A percentile compares a stretch with the other conserved stretches of the same genome.
phyloP scores from a whole-genome alignment of 192 early-diverging fungal genomes.

The Irineochytrium annulatum region DNA sequence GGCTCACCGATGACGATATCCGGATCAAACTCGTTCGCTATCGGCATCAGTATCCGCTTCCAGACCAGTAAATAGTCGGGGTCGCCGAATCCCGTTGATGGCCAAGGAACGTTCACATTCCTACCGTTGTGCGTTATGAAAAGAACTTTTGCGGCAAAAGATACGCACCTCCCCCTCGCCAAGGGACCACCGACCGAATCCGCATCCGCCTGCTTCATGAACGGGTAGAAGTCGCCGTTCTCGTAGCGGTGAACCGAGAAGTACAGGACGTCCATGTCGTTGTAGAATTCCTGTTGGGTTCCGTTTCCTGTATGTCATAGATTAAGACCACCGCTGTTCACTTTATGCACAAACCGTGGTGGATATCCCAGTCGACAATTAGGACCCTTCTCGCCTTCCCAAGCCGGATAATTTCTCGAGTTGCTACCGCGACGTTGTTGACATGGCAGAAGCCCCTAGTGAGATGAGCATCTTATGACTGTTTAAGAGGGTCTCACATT shows the following conservation, averaged over 20 bases:
- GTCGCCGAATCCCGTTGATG: slow-evolving; percentile 65
- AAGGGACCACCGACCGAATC: slow-evolving; percentile 51
- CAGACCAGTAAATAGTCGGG: slow-evolving; percentile 88
- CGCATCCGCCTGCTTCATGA: slow-evolving; percentile 47
- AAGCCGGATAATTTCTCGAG: slow-evolving; percentile 51
- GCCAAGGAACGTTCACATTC: slow-evolving; percentile 90
- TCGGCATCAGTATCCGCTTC: slow-evolving; percentile 71
- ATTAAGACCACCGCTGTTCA: no score
- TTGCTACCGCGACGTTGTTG: slow-evolving; percentile 88
- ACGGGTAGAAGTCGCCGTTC: slow-evolving; percentile 73
- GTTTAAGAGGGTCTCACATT: neutral
- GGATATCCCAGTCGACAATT: slow-evolving; percentile 93
- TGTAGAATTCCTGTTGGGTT: slow-evolving; percentile 77
- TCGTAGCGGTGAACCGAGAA: slow-evolving; percentile 87
- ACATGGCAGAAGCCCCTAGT: slow-evolving; percentile 84
- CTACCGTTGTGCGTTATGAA: slow-evolving; percentile 25
- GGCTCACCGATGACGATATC: slow-evolving; percentile 59
- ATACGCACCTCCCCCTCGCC: slow-evolving; percentile 61
- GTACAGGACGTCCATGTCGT: slow-evolving; percentile 75
- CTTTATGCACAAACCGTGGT: slow-evolving; percentile 64
- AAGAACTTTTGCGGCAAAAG: neutral
- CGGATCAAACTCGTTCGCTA: slow-evolving; percentile 76
- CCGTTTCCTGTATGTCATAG: slow-evolving; percentile 66
- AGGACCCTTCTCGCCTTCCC: slow-evolving; percentile 57
- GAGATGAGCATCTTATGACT: neutral